Conservation (phyloP, 2,329 filamentous ascomycete species). For the Chaetomiaceae sp. region DNA sequence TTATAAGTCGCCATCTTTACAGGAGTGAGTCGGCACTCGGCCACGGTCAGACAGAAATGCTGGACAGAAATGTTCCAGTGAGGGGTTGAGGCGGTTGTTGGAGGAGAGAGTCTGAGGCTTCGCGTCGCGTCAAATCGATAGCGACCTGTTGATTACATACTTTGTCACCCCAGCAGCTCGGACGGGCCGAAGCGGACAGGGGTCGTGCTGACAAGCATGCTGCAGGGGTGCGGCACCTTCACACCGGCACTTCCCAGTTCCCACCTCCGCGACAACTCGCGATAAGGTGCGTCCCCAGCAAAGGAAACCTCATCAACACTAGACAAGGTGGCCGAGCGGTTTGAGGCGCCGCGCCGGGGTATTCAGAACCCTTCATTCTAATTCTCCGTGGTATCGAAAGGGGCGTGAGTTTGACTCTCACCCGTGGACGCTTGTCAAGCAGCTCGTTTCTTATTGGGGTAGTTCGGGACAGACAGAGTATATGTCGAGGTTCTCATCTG, state of each 20-base stretch:
- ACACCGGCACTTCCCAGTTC: not conserved
- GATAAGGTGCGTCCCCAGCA: not conserved
- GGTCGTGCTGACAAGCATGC: not conserved
- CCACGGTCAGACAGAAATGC: not conserved
- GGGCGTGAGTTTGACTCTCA: conserved; percentile 26
- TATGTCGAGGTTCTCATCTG: too few relatives aligned
- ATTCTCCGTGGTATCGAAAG: conserved; percentile 24
- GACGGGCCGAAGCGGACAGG: not conserved
- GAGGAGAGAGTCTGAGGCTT: not conserved
- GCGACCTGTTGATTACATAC: not conserved
- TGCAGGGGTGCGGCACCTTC: not conserved
- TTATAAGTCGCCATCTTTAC: conserved; percentile 22
- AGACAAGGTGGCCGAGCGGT: conserved; percentile 17
- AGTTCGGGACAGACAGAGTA: too few relatives aligned
- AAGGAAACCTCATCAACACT: not conserved
- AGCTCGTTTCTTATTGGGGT: too few relatives aligned
- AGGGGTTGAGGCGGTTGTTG: not conserved
- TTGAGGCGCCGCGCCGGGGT: conserved; percentile 17
- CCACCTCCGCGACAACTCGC: not conserved
- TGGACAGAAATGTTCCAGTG: too few relatives aligned
- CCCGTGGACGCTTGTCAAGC: conserved; percentile 25
- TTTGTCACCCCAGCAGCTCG: too few relatives aligned
- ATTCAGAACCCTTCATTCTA: conserved; percentile 13
- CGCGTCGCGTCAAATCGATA: not conserved
- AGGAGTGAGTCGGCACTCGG: too few relatives aligned